phyloP scores from a whole-genome alignment of 2,329 filamentous ascomycete species.

The Magnaporthiopsis rhizophila region DNA sequence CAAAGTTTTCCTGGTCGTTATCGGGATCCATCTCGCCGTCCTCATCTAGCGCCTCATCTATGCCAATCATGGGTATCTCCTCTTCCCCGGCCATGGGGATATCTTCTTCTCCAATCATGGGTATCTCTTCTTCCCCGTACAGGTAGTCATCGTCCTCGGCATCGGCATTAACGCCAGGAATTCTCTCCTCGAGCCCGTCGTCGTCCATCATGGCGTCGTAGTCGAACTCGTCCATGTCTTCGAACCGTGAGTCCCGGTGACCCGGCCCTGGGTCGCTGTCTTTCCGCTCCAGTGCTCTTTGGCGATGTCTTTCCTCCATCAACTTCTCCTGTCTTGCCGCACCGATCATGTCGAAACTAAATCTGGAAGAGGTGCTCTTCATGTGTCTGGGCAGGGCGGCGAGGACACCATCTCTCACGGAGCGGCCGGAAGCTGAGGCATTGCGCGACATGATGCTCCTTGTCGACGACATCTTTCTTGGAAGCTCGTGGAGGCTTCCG shows the following conservation, averaged over 20 bases:
- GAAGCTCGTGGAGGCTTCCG: conserved; percentile 14
- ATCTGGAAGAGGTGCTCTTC: conserved; percentile 71
- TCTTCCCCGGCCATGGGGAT: conserved; percentile 7
- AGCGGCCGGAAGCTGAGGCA: conserved; percentile 41
- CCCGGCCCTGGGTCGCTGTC: conserved; percentile 28
- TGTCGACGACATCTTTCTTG: conserved; percentile 23
- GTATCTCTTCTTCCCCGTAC: conserved; percentile 17
- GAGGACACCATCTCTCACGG: conserved; percentile 31
- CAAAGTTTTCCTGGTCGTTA: conserved; percentile 53
- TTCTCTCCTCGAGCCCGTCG: conserved; percentile 58
- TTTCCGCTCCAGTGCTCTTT: conserved; percentile 56
- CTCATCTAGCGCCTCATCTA: conserved; percentile 15
- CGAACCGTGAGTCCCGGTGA: conserved; percentile 43
- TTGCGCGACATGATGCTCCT: conserved; percentile 41
- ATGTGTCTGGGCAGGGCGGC: conserved; percentile 53
- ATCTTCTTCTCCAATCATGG: conserved; percentile 7
- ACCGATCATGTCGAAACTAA: conserved; percentile 67
- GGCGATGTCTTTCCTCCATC: conserved; percentile 64
- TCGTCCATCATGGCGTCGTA: conserved; percentile 59
- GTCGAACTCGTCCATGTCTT: conserved; percentile 57
- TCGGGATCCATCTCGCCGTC: conserved; percentile 35
- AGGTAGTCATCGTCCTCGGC: conserved; percentile 36
- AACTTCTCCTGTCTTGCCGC: conserved; percentile 60
- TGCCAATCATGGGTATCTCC: conserved; percentile 12
- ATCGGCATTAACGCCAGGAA: conserved; percentile 45